Base-by-base conservation (phyloP, 805 yeast species). In the Saccharomycopsis guyanensis region DNA sequence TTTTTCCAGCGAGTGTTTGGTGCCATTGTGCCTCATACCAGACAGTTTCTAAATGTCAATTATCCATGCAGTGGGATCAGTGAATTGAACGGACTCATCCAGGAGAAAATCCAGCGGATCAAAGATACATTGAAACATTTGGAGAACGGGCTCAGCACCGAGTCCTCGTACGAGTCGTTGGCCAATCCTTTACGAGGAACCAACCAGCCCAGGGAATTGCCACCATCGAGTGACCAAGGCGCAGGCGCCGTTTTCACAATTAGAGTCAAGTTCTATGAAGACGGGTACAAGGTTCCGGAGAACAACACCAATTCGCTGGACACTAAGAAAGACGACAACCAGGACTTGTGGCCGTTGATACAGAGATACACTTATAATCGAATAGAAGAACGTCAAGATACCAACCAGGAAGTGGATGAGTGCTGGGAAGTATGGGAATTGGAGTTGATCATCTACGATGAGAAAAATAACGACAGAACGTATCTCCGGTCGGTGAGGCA, bases 1-100 rank as follows among this genome's bases (percentile, higher is more conserved):
- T 40, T 40, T 22, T 40, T 40, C 32, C 43, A 40, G 43, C 43
- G 43, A 19, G 18, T 40, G 3, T 24, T 40, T 40, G 43, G 43
- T 5, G 23, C 32, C 13, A 19, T 27, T 15, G 12, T 15, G 18
- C 43, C 43, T 4, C 10, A 12, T 4, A n/a, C 37, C 18, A 40
- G 13, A 13, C 15, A 24, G 7, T 40, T 40, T 40, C 19, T 40
- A 6, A 7, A 31, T 19, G 23, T 40, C 6, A 18, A 24, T 16
- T 33, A 33, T 33, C 37, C 37, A 15, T 33, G 37, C 20, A 15
- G 19, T 15, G 37, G 10, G 20, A 33, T 33, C 18, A 15, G 10
- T 10, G 37, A 33, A 15, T 10, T 33, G 10, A 15, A 33, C 10
- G 20, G 19, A 33, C 20, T 33, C 10, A 33, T 33, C 37, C 6